Evolutionary conservation across 116 monocot species (phyloP), one percentile per base, ranked within the genome.

Genomic region (Posidonia oceanica): DNA sequence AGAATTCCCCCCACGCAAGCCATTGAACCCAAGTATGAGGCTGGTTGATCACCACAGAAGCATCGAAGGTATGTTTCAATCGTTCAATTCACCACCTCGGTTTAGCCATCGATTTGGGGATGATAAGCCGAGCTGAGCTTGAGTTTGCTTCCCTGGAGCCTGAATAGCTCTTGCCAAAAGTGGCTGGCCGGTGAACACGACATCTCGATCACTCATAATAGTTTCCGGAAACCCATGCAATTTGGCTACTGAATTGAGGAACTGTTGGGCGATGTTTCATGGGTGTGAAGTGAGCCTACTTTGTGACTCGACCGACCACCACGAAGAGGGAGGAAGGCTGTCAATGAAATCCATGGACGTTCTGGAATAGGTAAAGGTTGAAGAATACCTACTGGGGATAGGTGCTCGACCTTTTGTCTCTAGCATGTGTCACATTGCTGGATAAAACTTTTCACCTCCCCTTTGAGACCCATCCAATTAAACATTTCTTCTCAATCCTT

Each of bases 311-410:
- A 6, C 10, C 44, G 5, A 44, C 44, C 6, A 56, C 69, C 8
- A 69, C 69, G 0, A 36, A 4, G 3, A 54, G 0, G 0, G 0
- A 23, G 55, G 69, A 12, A 69, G 36, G 2, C 69, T 36, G 3
- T 56, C 54, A 14, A 69, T 37, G 21, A 69, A 69, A 17, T 69
- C 69, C 54, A 69, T 56, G 14, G 69, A 11, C 7, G 3, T 4
- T 56, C 12, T 12, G 36, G 55, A 14, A 56, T 69, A 7, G 69
- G 36, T 1, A 69, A 14, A 36, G 69, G 69, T 22, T 69, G 69
- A 54, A 69, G 16, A 1, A 69, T 20, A 0, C 55, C 4, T 36
- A 0, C 23, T 36, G 23, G 54, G 2, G 36, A 4, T 3, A 29
- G 5, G 3, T 13, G 8, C 3, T 22, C 22, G 14, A 5, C 12